Evolutionary conservation across 805 yeast genomes (phyloP).

Genomic region (Pichia nanzhaoensis): DNA sequence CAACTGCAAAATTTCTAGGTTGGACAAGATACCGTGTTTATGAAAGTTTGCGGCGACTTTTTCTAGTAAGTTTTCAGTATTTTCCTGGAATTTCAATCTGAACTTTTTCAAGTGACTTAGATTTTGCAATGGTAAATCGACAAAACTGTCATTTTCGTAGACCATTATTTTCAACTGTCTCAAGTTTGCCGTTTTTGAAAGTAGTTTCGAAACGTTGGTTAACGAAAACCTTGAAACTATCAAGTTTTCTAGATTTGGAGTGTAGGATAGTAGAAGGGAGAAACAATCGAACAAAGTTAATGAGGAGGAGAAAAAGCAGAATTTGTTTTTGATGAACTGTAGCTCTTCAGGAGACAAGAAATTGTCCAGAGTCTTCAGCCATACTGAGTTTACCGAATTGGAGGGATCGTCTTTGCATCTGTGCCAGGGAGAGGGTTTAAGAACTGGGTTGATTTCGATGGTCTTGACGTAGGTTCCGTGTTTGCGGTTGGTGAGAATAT

Average conservation of each 20-base stretch:
- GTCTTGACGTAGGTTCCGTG: constrained; percentile 12
- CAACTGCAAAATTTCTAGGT: constrained; percentile 16
- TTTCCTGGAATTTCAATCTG: constrained; percentile 19
- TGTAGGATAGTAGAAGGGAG: constrained; percentile 9
- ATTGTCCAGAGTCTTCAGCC: constrained; percentile 12
- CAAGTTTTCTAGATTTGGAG: constrained; percentile 16
- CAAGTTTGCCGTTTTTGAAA: constrained; percentile 1
- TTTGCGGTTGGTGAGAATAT: constrained; percentile 12
- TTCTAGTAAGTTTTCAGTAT: constrained; percentile 16
- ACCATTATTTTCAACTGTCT: constrained; percentile 13
- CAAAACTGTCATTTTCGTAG: constrained; percentile 9
- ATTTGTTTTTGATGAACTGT: background rate
- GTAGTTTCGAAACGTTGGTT: background rate
- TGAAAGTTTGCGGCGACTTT: constrained; percentile 11
- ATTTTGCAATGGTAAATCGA: constrained; percentile 1
- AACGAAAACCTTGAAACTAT: constrained; percentile 11
- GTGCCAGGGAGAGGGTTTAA: constrained; percentile 11
- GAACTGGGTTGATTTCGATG: constrained; percentile 16
- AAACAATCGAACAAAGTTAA: constrained; percentile 19
- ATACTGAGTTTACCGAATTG: constrained; percentile 2
- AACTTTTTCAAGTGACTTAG: constrained; percentile 13
- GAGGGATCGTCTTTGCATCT: constrained; percentile 7
- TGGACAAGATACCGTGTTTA: constrained; percentile 2
- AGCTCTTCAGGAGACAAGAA: constrained; percentile 13
- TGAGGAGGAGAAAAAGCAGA: constrained; percentile 6